Evolutionary conservation across 192 early-diverging fungal genomes (phyloP).

Genomic region (Coemansia sp.): DNA sequence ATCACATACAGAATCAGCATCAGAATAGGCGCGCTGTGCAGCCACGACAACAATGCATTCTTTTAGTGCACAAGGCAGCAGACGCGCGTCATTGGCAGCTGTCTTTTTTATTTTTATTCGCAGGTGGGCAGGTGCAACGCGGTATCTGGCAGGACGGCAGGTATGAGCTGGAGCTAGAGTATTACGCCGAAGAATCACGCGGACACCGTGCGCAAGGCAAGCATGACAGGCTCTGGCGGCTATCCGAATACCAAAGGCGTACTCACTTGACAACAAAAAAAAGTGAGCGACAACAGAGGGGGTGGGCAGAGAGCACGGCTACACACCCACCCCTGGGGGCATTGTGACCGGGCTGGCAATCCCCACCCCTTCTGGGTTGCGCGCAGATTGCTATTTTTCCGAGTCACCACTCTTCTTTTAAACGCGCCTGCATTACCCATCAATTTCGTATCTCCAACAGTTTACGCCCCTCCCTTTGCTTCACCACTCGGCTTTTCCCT

Average conservation of each 20-base stretch:
- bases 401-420: slow-evolving; percentile 49
- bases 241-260: background rate
- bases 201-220: background rate
- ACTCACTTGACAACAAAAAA: background rate
- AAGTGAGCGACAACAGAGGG: background rate
- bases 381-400: slow-evolving; percentile 33
- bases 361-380: slow-evolving; percentile 10
- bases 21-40: background rate
- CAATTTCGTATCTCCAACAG: slow-evolving; percentile 45
- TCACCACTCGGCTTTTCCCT: background rate
- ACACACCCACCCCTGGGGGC: background rate
- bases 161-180: slow-evolving; percentile 1
- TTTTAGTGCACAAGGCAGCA: background rate
- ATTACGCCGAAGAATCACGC: slow-evolving; percentile 1
- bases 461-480: slow-evolving; percentile 7
- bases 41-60: background rate
- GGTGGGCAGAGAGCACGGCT: background rate
- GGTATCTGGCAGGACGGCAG: background rate
- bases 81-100: background rate
- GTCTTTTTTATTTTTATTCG: background rate
- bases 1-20: background rate
- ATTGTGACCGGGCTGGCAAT: background rate
- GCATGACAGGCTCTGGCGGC: background rate
- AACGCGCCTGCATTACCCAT: slow-evolving; percentile 54
- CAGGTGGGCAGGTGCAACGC: background rate